Base-by-base conservation (phyloP, 495 filamentous ascomycete genomes). In the Neurospora pannonica region DNA sequence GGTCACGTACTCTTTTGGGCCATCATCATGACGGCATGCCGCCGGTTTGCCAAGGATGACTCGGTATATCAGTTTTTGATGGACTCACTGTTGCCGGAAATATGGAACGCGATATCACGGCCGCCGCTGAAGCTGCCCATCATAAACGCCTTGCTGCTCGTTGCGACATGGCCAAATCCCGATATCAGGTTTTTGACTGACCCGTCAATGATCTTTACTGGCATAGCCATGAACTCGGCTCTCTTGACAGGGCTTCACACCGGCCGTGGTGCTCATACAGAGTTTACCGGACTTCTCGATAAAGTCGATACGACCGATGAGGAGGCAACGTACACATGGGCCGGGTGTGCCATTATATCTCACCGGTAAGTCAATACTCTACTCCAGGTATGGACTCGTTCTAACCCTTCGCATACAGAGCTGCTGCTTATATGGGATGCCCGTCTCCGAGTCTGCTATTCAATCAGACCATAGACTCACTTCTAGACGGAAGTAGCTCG, bases 311-410 rank as follows among this genome's bases (percentile, higher is more conserved):
- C 80, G 54, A 81, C 81, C 0, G 82, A 86, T 46, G 84, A 85
- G n/a, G 84, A 84, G 67, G 84, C 84, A 7, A 77, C 76, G 1
- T 85, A 80, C 72, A 85, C 84, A 4, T 86, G 84, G 84, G 83
- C 82, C 3, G 84, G 82, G 3, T 84, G 82, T 77, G 84, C 83
- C 42, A 83, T 86, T 13, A 75, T 85, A 11, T 79, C 82, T 4
- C 84, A 86, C 39, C 81, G 82, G 81, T 82, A 74, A 2, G 76
- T 75, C 7, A 40, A 36, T 62, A 31, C 60, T 40, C 5, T 4
- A 9, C 31, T 60, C 62, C 17, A 9, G 38, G 36, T 39, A n/a
- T 70, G 24, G 17, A n/a, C 42, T n/a, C 31, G n/a, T 69, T 2
- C 38, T 43, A 19, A n/a, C 31, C 8, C 7, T 38, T 73, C 6